Percentiles rank a stretch among this genome's conserved stretches.
phyloP scores from a whole-genome alignment of 73 alveolate genomes.

The Paramecium sexaurelia region DNA sequence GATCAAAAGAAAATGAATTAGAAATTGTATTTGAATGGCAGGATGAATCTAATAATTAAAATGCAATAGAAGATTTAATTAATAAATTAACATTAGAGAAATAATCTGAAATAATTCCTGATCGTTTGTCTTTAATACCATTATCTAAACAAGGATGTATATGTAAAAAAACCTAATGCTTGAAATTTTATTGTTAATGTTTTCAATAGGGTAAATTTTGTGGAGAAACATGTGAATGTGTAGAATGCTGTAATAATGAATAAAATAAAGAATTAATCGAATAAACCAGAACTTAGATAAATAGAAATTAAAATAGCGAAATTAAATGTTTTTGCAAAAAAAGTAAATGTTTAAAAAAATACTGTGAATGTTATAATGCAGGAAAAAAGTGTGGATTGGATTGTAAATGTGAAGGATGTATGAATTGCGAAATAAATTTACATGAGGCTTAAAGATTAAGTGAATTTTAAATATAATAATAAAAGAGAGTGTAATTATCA shows the following conservation, averaged over 20 bases:
- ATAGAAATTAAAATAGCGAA: neutral
- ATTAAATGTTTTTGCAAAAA: conserved; percentile 89
- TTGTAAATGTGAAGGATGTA: conserved; percentile 91
- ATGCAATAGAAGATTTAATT: conserved; percentile 6
- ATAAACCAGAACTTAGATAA: neutral
- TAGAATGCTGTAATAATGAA: conserved; percentile 28
- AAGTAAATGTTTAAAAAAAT: conserved; percentile 89
- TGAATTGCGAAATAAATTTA: conserved; percentile 62
- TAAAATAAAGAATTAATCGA: neutral
- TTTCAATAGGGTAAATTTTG: neutral
- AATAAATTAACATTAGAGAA: conserved; percentile 23
- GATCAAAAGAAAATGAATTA: neutral
- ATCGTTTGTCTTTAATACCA: neutral
- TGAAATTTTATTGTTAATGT: conserved; percentile 18
- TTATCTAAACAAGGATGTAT: neutral
- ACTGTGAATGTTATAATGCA: conserved; percentile 90
- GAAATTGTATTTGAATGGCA: conserved; percentile 35
- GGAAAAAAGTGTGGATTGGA: conserved; percentile 81
- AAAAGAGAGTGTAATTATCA: conserved; percentile 33
- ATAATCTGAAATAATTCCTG: neutral
- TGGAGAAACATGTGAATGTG: neutral
- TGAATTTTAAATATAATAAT: neutral
- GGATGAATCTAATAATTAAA: neutral
- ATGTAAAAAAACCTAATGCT: neutral
- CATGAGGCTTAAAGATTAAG: neutral